Base-by-base conservation (phyloP, 2,329 filamentous ascomycete genomes). In the Diaporthe sp. region DNA sequence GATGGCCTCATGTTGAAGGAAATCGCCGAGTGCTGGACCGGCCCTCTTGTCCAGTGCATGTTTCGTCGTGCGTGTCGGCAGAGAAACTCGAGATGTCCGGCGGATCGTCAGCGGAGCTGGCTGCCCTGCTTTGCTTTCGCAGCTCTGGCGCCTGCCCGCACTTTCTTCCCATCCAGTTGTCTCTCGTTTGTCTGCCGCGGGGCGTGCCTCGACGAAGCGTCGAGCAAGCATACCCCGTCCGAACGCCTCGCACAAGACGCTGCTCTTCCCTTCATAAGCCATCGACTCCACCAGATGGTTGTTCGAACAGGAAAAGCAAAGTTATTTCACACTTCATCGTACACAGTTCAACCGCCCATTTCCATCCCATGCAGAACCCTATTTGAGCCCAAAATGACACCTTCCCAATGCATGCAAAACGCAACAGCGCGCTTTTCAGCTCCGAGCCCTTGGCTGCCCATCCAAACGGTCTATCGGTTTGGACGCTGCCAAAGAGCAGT, bases 391-490 rank as follows among this genome's bases (percentile, higher is more conserved):
- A 74, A 34, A 70, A 25, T 72, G 71, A 76, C 74, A 76, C 74
- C 75, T 71, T 70, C 75, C 76, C 72, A 72, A 77, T 77, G 76
- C 75, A 77, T 75, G 75, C 60, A 74, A 75, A 74, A 74, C 75
- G 73, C 65, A 76, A 67, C 47, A 31, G 49, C 61, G 74, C 74
- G 74, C 74, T 74, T 77, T 76, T 76, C 67, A 63, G 53, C 74
- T 67, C 75, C 72, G 60, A 70, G 47, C 53, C 72, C 60, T 25
- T 47, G 44, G 51, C 65, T 28, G 39, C 67, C 71, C 71, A 49
- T 57, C 25, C 57, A 65, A 61, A 25, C 25, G 37, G 34, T 70
- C 37, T 76, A 70, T 49, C 31, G 72, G 31, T 61, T 22, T 60
- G 49, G 72, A 58, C 31, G 58, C 34, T 25, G 42, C 65, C 55